Evolutionary conservation across 106 monocot species (phyloP), one percentile per base, ranked within the genome.

Genomic region (Acorus gramineus): DNA sequence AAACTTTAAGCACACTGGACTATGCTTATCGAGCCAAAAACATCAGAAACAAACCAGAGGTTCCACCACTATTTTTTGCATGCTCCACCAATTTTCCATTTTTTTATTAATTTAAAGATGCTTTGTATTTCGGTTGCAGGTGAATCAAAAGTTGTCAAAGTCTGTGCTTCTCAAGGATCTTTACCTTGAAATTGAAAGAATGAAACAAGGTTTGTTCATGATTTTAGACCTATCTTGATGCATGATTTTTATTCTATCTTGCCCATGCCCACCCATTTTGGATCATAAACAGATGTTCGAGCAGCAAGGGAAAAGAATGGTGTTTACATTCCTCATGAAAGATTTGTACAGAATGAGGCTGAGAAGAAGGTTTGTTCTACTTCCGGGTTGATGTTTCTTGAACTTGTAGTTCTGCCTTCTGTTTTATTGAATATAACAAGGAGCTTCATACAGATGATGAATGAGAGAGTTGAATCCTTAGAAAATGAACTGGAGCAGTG

Each of bases 231-330:
- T 50, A 3, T 60, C 4, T 5, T 51, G 45, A 28, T 12, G 14
- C 10, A 42, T 49, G 14, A 48, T 51, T 55, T 46, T 66, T n/a
- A 59, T 50, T 44, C 65, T 64, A 42, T 45, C 49, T 12, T 54
- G 4, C 8, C 12, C 48, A 13, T 14, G 9, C 50, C 46, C 4
- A 48, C 8, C 10, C 49, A 49, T 46, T 14, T 81, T 14, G 8
- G 28, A 28, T 28, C 28, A 28, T 28, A 44, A 58, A 59, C 66
- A 90, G 90, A 90, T 83, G 85, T 90, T 52, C 79, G 61, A 67
- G 82, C 90, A 76, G 83, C 86, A 61, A 82, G 90, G 71, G 90
- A 90, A 66, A 90, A 86, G 75, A 90, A 90, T 69, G 90, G 90
- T 13, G 66, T 90, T 50, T 90, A 90, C 58, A 80, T 90, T 65